Evolutionary conservation across 495 filamentous ascomycete genomes (phyloP).

Genomic region (Trichocladium antarcticum): DNA sequence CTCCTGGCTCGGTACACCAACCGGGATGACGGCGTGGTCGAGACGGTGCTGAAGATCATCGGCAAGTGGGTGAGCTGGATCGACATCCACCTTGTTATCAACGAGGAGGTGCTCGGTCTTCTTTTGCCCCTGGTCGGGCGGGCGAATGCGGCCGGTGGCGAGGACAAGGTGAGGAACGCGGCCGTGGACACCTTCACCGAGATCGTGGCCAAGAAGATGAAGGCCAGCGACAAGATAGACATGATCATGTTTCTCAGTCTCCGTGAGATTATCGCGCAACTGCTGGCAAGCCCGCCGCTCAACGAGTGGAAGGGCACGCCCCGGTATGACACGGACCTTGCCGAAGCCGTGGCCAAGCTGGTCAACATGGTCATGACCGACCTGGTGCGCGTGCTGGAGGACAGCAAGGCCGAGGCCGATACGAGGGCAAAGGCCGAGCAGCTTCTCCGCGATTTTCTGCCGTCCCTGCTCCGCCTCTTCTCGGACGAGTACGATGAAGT

Average conservation of each 20-base stretch:
- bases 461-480: constrained; percentile 81
- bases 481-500: constrained; percentile 97
- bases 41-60: constrained; percentile 77
- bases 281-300: constrained; percentile 69
- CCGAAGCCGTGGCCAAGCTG: constrained; percentile 89
- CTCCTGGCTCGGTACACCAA: constrained; percentile 72
- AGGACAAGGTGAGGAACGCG: constrained; percentile 70
- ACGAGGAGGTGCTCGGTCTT: constrained; percentile 68
- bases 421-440: constrained; percentile 55
- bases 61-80: constrained; percentile 98
- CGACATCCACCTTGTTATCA: constrained; percentile 85
- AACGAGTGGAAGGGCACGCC: constrained; percentile 64
- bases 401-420: constrained; percentile 40
- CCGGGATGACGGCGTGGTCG: constrained; percentile 60
- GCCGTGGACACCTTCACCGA: constrained; percentile 90
- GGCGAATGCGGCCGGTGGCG: constrained; percentile 35
- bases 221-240: constrained; percentile 77
- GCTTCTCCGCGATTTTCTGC: constrained; percentile 69
- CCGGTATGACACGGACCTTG: constrained; percentile 86
- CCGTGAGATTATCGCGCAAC: constrained; percentile 64
- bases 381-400: constrained; percentile 65
- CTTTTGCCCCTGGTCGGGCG: constrained; percentile 70
- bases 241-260: constrained; percentile 87
- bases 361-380: constrained; percentile 81
- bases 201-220: constrained; percentile 97